phyloP scores from a whole-genome alignment of 2,329 filamentous ascomycete genomes.

The Lachnellula arida region DNA sequence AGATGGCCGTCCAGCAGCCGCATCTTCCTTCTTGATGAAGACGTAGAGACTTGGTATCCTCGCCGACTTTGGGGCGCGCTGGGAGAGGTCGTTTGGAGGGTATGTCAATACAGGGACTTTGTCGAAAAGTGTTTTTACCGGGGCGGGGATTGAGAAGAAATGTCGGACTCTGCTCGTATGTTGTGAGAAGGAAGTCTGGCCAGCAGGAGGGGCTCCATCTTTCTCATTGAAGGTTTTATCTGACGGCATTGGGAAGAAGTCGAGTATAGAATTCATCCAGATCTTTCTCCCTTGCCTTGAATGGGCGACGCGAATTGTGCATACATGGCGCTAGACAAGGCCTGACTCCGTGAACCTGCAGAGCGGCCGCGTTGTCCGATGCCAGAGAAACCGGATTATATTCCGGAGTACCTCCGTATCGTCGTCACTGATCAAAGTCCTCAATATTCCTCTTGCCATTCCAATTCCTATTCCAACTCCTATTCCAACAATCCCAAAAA shows the following conservation, averaged over 20 bases:
- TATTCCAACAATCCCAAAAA: no score
- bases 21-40: constrained; percentile 65
- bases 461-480: no score
- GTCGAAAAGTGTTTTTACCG: constrained; percentile 80
- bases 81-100: constrained; percentile 68
- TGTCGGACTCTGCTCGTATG: constrained; percentile 17
- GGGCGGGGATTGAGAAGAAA: constrained; percentile 53
- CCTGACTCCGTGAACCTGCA: background rate
- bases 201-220: constrained; percentile 2
- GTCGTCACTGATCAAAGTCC: no score
- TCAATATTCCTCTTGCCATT: no score
- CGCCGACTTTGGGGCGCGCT: constrained; percentile 46
- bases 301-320: background rate
- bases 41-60: constrained; percentile 62
- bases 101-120: constrained; percentile 75
- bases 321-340: background rate
- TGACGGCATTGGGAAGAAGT: constrained; percentile 13
- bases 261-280: background rate
- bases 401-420: no score
- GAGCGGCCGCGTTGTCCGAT: no score
- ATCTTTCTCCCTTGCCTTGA: background rate
- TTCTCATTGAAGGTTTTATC: constrained; percentile 3
- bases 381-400: no score
- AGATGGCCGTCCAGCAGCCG: constrained; percentile 59
- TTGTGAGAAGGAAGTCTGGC: constrained; percentile 15